Evolutionary conservation across 2,329 filamentous ascomycete genomes (phyloP), one percentile per base, ranked within the genome.

Genomic region (Nothopassalora personata): DNA sequence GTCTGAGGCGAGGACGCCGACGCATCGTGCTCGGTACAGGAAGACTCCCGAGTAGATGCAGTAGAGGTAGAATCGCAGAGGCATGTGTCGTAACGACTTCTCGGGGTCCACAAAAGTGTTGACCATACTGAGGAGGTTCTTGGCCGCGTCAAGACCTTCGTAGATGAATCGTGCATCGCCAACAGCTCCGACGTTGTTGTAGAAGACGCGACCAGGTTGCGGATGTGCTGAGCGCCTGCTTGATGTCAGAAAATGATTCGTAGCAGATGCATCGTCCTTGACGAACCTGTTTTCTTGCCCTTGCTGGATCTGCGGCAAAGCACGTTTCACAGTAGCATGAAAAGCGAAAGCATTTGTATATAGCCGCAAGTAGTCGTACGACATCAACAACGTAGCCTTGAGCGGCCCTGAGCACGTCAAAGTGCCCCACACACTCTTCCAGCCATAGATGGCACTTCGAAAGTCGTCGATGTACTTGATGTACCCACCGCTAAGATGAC

Each of bases 341-440:
- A 90, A 90, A 1, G 87, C 87, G 68, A 90, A 90, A 0, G 87
- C 87, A 59, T 89, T 89, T 53, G 87, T 88, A 70, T 90, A 90
- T 0, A 90, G 78, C 6, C 87, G 81, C 1, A 90, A 74, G 67
- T 89, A 90, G 65, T 90, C 86, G 67, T 89, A 89, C 0, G 86
- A 88, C 67, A 90, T 79, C 27, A 88, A 77, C 2, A 90, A 73
- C 5, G 83, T 87, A 3, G 84, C 83, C 69, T 88, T 88, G 63
- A 89, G 81, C 5, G 83, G 81, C 1, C 83, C 79, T 1, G 86
- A 87, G 68, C 86, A 89, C 46, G 81, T 83, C 30, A 88, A 71
- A 1, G 82, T 83, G 1, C 86, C 86, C 86, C 87, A 89, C 1
- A 83, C 81, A 47, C 84, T 82, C 65, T 89, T 88, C 87, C 87